Percentiles rank a stretch among this genome's conserved stretches.
Evolutionary conservation across 768 basidiomycete genomes (phyloP).

Genomic region (Tephrocybe sp.): DNA sequence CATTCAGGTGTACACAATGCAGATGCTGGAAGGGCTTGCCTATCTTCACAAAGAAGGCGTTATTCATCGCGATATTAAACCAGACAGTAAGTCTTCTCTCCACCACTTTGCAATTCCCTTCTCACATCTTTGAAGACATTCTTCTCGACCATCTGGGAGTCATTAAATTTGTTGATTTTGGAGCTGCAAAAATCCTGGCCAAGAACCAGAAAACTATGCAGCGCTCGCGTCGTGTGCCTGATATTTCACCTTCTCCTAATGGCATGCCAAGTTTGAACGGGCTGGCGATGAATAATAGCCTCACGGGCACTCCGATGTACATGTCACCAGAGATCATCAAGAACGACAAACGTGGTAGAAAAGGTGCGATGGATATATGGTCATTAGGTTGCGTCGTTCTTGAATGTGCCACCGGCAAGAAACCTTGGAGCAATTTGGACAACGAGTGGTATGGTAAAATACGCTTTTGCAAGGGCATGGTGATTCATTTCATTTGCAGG

Average conservation of each 20-base stretch:
- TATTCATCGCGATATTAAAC: constrained; percentile 96
- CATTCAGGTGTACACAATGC: constrained; percentile 93
- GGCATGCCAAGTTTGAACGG: constrained; percentile 36
- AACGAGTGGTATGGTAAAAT: constrained; percentile 81
- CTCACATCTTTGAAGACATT: constrained; percentile 64
- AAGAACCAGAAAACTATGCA: constrained; percentile 84
- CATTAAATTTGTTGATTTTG: constrained; percentile 97
- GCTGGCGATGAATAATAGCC: constrained; percentile 71
- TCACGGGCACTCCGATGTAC: constrained; percentile 99
- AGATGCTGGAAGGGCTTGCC: constrained; percentile 92
- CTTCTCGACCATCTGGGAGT: constrained; percentile 87
- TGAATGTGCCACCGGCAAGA: constrained; percentile 93
- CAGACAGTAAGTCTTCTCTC: constrained; percentile 75
- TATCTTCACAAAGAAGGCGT: constrained; percentile 94
- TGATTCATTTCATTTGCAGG: constrained; percentile 43
- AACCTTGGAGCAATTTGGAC: constrained; percentile 98
- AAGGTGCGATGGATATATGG: constrained; percentile 99
- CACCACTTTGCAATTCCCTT: constrained; percentile 1
- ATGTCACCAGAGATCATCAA: constrained; percentile 99
- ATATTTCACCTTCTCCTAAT: constrained; percentile 30
- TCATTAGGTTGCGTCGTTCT: constrained; percentile 96
- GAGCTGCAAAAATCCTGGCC: constrained; percentile 93
- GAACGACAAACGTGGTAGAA: constrained; percentile 82
- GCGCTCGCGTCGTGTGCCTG: constrained; percentile 63
- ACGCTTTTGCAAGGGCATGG: not conserved